Conservation (phyloP, 2,329 filamentous ascomycete species). For the Epichloe glyceriae region DNA sequence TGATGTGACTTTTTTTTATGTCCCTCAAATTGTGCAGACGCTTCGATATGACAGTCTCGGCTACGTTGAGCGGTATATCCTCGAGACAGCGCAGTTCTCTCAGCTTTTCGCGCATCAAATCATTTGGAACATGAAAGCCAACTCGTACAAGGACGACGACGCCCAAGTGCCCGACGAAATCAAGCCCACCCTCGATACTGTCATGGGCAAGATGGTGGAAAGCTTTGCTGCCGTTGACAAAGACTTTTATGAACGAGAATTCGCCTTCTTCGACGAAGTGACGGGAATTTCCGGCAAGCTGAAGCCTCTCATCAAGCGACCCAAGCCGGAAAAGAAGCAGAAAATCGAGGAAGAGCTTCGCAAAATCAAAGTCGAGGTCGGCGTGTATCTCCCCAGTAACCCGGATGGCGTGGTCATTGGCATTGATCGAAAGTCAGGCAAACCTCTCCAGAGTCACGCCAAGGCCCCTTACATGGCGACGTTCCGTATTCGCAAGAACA, state of each 20-base stretch:
- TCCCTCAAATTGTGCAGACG: slow-evolving; percentile 93
- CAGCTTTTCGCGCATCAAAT: slow-evolving; percentile 98
- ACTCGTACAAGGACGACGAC: slow-evolving; percentile 95
- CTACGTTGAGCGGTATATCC: slow-evolving; percentile 91
- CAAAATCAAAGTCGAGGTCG: slow-evolving; percentile 93
- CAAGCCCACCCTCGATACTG: slow-evolving; percentile 85
- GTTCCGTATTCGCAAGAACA: slow-evolving; percentile 85
- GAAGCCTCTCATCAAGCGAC: slow-evolving; percentile 79
- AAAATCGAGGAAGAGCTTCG: slow-evolving; percentile 98
- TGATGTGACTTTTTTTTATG: slow-evolving; percentile 98
- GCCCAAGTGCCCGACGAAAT: slow-evolving; percentile 78
- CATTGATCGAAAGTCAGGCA: slow-evolving; percentile 95
- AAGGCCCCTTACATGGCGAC: slow-evolving; percentile 99
- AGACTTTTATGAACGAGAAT: slow-evolving; percentile 86
- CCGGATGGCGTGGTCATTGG: slow-evolving; percentile 95
- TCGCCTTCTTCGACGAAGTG: slow-evolving; percentile 95
- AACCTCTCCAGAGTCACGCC: slow-evolving; percentile 92
- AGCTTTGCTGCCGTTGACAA: slow-evolving; percentile 71
- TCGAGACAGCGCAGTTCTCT: slow-evolving; percentile 95
- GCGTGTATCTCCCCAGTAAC: slow-evolving; percentile 93
- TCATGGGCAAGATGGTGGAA: slow-evolving; percentile 70
- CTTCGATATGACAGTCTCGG: slow-evolving; percentile 85
- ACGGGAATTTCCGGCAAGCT: slow-evolving; percentile 92
- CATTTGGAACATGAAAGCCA: slow-evolving; percentile 99
- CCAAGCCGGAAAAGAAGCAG: slow-evolving; percentile 94